A percentile compares a stretch with the other conserved stretches of the same genome.
Evolutionary conservation across 495 filamentous ascomycete genomes (phyloP).

Genomic region (Trichoderma orchidacearum): DNA sequence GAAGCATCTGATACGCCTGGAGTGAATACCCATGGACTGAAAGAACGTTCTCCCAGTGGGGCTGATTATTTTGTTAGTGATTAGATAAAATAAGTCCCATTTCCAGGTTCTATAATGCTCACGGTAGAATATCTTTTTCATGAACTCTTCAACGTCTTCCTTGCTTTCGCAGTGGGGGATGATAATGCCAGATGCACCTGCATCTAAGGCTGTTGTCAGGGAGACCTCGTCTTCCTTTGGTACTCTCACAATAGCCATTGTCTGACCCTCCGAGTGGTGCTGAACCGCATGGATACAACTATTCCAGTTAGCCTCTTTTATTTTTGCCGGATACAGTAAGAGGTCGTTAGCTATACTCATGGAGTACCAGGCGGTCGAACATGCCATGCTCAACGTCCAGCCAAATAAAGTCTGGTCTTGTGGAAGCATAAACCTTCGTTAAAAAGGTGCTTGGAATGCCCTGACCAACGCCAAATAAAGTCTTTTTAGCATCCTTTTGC

Average conservation of each 20-base stretch:
- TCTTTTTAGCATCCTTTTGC: background rate
- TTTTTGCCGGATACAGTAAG: background rate
- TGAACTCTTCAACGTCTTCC: constrained; percentile 3
- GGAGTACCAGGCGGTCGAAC: constrained; percentile 2
- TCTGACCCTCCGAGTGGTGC: constrained; percentile 8
- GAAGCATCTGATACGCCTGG: constrained; percentile 6
- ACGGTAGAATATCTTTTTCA: constrained; percentile 6
- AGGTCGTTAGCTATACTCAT: background rate
- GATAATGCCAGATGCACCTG: constrained; percentile 6
- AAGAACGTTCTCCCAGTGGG: background rate
- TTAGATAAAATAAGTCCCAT: background rate
- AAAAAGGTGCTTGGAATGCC: constrained; percentile 2
- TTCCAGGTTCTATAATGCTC: too few species aligned
- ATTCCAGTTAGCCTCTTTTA: background rate
- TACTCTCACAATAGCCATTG: constrained; percentile 4
- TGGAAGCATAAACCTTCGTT: constrained; percentile 2
- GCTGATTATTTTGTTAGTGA: background rate
- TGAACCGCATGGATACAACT: constrained; percentile 5
- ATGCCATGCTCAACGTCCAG: constrained; percentile 4
- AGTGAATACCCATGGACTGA: constrained; percentile 2
- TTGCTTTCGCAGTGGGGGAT: constrained; percentile 6
- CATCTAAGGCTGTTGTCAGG: constrained; percentile 6
- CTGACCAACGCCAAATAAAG: constrained; percentile 1
- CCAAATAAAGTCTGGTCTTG: constrained; percentile 2
- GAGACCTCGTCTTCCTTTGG: constrained; percentile 6